Percentiles rank a stretch among this genome's conserved stretches.
These are phyloP conservation scores for Aspergillus mulundensis DNA, from an alignment of 495 filamentous ascomycete species.

Conservation along the genomic window DNA sequence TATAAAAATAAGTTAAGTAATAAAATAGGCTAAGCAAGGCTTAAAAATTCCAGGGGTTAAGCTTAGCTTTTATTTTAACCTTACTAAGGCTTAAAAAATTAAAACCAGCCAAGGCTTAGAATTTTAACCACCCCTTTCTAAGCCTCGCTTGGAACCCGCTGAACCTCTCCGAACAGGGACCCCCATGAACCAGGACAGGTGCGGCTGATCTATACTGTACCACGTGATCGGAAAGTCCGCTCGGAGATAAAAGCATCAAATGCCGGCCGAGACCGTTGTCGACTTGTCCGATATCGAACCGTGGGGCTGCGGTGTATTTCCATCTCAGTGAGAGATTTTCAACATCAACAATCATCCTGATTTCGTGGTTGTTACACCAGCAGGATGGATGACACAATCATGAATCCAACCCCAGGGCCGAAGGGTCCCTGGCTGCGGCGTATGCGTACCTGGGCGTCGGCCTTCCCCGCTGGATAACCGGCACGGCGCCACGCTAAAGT, in stretches of 20 bases:
- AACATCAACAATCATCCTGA: not conserved
- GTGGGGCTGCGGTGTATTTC: not conserved
- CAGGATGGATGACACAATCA: not conserved
- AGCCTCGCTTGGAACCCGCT: too few species aligned
- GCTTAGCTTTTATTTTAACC: too few species aligned
- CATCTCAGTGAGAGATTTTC: not conserved
- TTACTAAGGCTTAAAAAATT: too few species aligned
- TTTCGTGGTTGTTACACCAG: not conserved
- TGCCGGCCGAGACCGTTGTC: not conserved
- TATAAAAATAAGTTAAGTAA: too few species aligned
- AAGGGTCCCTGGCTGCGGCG: not conserved
- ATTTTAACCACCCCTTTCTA: too few species aligned
- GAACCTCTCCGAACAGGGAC: too few species aligned
- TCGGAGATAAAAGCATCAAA: not conserved
- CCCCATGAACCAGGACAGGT: too few species aligned
- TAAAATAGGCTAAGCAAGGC: too few species aligned
- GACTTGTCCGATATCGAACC: not conserved
- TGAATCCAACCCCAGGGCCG: not conserved
- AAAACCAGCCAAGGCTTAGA: too few species aligned
- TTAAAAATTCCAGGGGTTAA: too few species aligned
- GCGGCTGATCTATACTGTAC: not conserved
- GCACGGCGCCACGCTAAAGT: slow-evolving; percentile 12
- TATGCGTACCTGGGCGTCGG: not conserved
- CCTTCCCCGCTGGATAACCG: slow-evolving; percentile 25
- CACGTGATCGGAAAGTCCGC: not conserved